These are phyloP conservation scores for Zymoseptoria crescenta DNA, from an alignment of 2,329 filamentous ascomycete genomes.

Conservation along the genomic window DNA sequence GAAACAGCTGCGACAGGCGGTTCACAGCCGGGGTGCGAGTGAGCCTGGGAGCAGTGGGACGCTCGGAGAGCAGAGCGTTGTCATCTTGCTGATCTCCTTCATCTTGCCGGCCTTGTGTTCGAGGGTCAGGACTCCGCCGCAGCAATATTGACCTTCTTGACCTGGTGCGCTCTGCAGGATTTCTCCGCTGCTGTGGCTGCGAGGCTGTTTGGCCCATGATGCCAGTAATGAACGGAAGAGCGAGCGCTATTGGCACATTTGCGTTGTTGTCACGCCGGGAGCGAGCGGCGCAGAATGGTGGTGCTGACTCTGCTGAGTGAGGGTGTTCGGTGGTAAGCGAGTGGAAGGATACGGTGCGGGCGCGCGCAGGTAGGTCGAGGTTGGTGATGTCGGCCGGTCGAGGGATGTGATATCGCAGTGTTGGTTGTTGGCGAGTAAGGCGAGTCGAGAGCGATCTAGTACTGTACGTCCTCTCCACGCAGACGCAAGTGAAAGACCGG, in stretches of 20 bases:
- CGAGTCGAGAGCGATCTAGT: no score
- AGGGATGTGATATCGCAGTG: not conserved
- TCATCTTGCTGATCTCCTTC: not conserved
- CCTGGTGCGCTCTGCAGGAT: not conserved
- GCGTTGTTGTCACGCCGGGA: not conserved
- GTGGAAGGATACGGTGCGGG: not conserved
- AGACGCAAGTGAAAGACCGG: no score
- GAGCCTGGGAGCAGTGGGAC: not conserved
- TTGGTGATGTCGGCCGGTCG: not conserved
- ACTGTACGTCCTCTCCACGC: no score
- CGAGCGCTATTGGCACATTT: conserved; percentile 7
- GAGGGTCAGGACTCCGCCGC: not conserved
- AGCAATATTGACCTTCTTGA: not conserved
- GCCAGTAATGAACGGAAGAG: not conserved
- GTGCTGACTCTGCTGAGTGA: no score
- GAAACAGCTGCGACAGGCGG: conserved; percentile 10
- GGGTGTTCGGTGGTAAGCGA: not conserved
- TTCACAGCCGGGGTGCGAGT: conserved; percentile 1
- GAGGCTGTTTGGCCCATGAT: conserved; percentile 29
- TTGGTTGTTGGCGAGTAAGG: not conserved
- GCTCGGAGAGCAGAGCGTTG: not conserved
- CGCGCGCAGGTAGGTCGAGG: not conserved
- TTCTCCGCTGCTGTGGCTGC: conserved; percentile 14
- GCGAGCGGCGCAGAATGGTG: not conserved
- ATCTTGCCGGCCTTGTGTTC: not conserved